Evolutionary conservation across 2,329 filamentous ascomycete genomes (phyloP).

Genomic region (Lachnum nothofagi): DNA sequence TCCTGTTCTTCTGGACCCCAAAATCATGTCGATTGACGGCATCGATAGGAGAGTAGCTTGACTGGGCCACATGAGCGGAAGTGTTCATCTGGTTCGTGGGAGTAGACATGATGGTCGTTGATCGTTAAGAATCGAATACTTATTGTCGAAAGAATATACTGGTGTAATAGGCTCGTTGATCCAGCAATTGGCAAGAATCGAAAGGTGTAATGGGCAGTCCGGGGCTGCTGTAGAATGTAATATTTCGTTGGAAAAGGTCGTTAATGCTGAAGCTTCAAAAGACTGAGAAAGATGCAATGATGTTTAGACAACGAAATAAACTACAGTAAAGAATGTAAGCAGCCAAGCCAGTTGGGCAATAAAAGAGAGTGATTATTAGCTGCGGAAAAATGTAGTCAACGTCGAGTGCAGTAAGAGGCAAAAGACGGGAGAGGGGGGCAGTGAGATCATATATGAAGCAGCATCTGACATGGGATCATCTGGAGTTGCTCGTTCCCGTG

Average conservation of each 20-base stretch:
- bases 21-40: conserved; percentile 54
- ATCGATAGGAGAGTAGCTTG: conserved; percentile 41
- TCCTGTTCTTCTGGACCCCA: conserved; percentile 60
- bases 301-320: conserved; percentile 30
- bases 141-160: conserved; percentile 13
- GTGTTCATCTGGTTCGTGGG: conserved; percentile 33
- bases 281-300: conserved; percentile 27
- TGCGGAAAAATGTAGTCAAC: conserved; percentile 32
- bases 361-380: conserved; percentile 41
- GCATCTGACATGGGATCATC: conserved; percentile 23
- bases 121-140: conserved; percentile 23
- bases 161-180: conserved; percentile 25
- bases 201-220: conserved; percentile 36
- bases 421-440: conserved; percentile 22
- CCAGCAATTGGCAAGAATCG: conserved; percentile 32
- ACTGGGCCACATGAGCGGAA: conserved; percentile 26
- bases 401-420: conserved; percentile 30
- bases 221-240: conserved; percentile 44
- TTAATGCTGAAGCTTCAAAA: conserved; percentile 12
- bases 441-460: conserved; percentile 30
- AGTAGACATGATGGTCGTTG: conserved; percentile 31
- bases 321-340: conserved; percentile 46
- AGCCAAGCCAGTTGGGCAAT: conserved; percentile 50
- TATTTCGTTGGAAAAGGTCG: conserved; percentile 26
- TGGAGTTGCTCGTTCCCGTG: conserved; percentile 24